Percentiles rank a stretch among this genome's conserved stretches.
These are phyloP conservation scores for Rhinocladiella similis DNA, from an alignment of 2,329 filamentous ascomycete species.

Conservation along the genomic window DNA sequence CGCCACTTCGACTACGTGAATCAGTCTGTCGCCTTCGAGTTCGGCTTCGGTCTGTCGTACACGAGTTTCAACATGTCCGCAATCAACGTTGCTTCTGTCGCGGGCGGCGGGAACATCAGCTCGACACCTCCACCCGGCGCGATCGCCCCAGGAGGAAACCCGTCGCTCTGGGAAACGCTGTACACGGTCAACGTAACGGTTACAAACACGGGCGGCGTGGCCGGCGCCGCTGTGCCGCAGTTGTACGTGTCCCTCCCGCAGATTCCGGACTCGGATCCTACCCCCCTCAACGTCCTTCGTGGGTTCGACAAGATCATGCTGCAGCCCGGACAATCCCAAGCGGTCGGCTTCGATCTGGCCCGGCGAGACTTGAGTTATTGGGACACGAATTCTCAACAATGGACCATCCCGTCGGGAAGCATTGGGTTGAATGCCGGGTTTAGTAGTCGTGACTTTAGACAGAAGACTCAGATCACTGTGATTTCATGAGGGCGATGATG, in stretches of 20 bases:
- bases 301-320: conserved; percentile 63
- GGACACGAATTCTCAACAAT: conserved; percentile 61
- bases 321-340: conserved; percentile 47
- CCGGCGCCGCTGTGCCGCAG: conserved; percentile 72
- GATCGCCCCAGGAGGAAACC: conserved; percentile 59
- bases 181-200: conserved; percentile 65
- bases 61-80: conserved; percentile 76
- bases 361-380: conserved; percentile 66
- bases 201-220: conserved; percentile 67
- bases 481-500: conserved; percentile 4
- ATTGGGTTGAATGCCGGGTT: conserved; percentile 21
- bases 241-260: conserved; percentile 50
- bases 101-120: conserved; percentile 45
- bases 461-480: conserved; percentile 51
- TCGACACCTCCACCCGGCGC: conserved; percentile 42
- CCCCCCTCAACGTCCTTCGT: conserved; percentile 58
- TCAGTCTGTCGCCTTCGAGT: conserved; percentile 52
- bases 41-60: conserved; percentile 79
- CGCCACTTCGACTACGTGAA: conserved; percentile 68
- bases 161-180: conserved; percentile 56
- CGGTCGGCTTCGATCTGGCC: conserved; percentile 54
- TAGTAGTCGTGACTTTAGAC: conserved; percentile 24
- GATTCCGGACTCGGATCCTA: conserved; percentile 45
- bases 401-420: conserved; percentile 40
- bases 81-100: conserved; percentile 59